These are phyloP conservation scores for Peniophora sp. DNA, from an alignment of 1,284 basidiomycete species.

Conservation along the genomic window DNA sequence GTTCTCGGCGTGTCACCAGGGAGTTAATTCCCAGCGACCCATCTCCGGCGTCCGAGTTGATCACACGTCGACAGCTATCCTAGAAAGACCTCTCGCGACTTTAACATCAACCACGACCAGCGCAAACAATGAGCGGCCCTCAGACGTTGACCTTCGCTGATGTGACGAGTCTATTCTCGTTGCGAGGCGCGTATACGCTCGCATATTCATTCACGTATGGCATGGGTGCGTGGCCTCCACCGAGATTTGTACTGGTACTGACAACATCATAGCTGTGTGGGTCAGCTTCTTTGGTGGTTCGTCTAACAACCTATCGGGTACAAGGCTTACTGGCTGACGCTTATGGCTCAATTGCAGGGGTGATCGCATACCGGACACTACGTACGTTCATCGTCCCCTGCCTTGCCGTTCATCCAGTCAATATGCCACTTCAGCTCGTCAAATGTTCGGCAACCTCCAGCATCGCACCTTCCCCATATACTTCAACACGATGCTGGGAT, in stretches of 20 bases:
- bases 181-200: conserved; percentile 44
- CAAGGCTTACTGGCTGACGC: too few species aligned
- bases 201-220: conserved; percentile 58
- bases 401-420: conserved; percentile 1
- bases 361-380: conserved; percentile 50
- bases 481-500: conserved; percentile 53
- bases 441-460: conserved; percentile 73
- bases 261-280: conserved; percentile 46
- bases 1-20: too few species aligned
- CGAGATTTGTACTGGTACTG: conserved; percentile 3
- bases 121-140: conserved; percentile 9
- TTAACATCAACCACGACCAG: too few species aligned
- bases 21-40: too few species aligned
- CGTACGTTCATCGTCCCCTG: conserved; percentile 29
- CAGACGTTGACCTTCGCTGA: conserved; percentile 29
- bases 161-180: conserved; percentile 32
- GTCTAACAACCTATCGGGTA: background rate
- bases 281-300: conserved; percentile 58
- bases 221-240: conserved; percentile 39
- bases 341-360: conserved; percentile 27
- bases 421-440: conserved; percentile 36
- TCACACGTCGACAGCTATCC: too few species aligned
- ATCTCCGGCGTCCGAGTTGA: too few species aligned
- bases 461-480: conserved; percentile 71
- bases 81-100: too few species aligned